Percentiles rank a stretch among this genome's conserved stretches.
phyloP scores from a whole-genome alignment of 306 rosid species.

The Castanospermum australe region DNA sequence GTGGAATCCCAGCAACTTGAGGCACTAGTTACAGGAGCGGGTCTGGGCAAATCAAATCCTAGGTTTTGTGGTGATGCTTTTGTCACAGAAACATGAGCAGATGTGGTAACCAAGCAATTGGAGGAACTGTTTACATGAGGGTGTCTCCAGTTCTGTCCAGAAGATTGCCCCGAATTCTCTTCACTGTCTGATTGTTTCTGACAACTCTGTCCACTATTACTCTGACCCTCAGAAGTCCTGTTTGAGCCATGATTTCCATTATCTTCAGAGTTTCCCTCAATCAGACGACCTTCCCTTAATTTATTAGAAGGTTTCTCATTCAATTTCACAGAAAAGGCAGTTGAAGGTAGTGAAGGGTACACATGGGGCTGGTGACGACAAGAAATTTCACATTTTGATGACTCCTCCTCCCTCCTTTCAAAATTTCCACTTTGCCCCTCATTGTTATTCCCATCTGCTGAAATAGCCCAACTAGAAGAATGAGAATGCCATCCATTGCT shows the following conservation, averaged over 20 bases:
- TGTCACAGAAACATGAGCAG: slow-evolving; percentile 16
- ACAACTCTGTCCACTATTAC: slow-evolving; percentile 42
- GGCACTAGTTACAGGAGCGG: slow-evolving; percentile 34
- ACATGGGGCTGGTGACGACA: slow-evolving; percentile 39
- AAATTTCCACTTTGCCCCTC: slow-evolving; percentile 39
- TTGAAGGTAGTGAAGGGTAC: slow-evolving; percentile 43
- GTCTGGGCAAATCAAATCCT: slow-evolving; percentile 15
- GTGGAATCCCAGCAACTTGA: slow-evolving; percentile 5
- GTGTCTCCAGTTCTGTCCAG: slow-evolving; percentile 65
- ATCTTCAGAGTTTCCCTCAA: slow-evolving; percentile 35
- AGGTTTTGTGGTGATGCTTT: no score
- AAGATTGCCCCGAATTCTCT: slow-evolving; percentile 73
- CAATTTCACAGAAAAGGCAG: slow-evolving; percentile 39
- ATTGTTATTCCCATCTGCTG: slow-evolving; percentile 50
- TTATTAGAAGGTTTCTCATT: slow-evolving; percentile 33
- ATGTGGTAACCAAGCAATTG: slow-evolving; percentile 31
- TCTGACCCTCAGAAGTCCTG: slow-evolving; percentile 46
- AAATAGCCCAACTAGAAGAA: slow-evolving; percentile 42
- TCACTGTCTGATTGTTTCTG: slow-evolving; percentile 70
- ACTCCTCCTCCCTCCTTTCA: slow-evolving; percentile 42
- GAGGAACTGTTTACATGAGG: slow-evolving; percentile 36
- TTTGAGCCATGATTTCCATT: slow-evolving; percentile 49
- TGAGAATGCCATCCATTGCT: slow-evolving; percentile 47
- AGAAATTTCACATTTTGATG: slow-evolving; percentile 40
- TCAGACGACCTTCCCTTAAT: slow-evolving; percentile 38